These are phyloP conservation scores for Aphanomyces astaci DNA, from an alignment of 352 stramenopile genomes.

Conservation along the genomic window DNA sequence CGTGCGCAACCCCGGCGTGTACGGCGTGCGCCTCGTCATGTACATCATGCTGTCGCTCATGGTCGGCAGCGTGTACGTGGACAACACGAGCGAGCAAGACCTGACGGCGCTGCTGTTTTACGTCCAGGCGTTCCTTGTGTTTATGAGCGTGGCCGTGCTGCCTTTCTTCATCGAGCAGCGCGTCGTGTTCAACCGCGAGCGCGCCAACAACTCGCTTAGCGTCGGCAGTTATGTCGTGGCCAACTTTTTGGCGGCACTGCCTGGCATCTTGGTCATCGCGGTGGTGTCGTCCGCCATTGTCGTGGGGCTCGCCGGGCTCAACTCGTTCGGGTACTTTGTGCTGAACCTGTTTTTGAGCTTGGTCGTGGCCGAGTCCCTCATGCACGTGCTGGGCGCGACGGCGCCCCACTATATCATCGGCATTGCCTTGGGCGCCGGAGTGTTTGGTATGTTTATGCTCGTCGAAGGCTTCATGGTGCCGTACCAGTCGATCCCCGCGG, in stretches of 20 bases:
- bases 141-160: slow-evolving; percentile 82
- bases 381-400: slow-evolving; percentile 35
- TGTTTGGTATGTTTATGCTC: slow-evolving; percentile 53
- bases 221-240: slow-evolving; percentile 48
- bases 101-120: slow-evolving; percentile 69
- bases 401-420: slow-evolving; percentile 53
- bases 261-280: slow-evolving; percentile 39
- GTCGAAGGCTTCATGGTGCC: slow-evolving; percentile 47
- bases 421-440: slow-evolving; percentile 40
- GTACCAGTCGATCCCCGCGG: slow-evolving; percentile 32
- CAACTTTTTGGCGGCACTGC: slow-evolving; percentile 41
- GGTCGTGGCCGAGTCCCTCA: slow-evolving; percentile 40
- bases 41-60: slow-evolving; percentile 62
- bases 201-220: slow-evolving; percentile 51
- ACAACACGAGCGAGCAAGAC: slow-evolving; percentile 35
- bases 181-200: slow-evolving; percentile 58
- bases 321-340: slow-evolving; percentile 33
- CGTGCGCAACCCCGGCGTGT: slow-evolving; percentile 55
- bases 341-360: slow-evolving; percentile 47
- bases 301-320: slow-evolving; percentile 30
- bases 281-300: slow-evolving; percentile 33
- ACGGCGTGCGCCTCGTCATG: slow-evolving; percentile 61
- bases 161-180: slow-evolving; percentile 81
- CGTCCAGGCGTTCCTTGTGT: slow-evolving; percentile 80
- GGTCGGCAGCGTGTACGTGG: slow-evolving; percentile 64